Evolutionary conservation across 1,284 basidiomycete genomes (phyloP).

Genomic region (Ustilago hordei): DNA sequence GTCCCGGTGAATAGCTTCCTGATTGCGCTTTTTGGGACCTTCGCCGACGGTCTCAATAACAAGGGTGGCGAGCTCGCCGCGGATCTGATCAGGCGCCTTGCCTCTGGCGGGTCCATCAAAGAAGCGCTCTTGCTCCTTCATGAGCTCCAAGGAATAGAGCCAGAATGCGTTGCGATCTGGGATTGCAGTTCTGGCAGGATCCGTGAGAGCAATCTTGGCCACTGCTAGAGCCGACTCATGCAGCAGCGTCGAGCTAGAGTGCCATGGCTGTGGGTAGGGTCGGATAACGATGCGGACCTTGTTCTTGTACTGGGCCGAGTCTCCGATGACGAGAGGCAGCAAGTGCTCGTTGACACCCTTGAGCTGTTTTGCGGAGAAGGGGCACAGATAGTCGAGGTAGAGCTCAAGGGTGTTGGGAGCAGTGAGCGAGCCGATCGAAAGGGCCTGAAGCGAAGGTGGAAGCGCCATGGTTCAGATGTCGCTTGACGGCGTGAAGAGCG

Average conservation of each 20-base stretch:
- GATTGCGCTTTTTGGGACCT: conserved; percentile 66
- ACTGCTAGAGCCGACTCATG: conserved; percentile 84
- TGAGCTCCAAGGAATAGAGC: conserved; percentile 74
- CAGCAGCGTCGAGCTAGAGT: conserved; percentile 75
- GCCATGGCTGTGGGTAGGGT: conserved; percentile 79
- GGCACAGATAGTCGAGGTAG: conserved; percentile 73
- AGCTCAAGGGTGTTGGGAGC: conserved; percentile 87
- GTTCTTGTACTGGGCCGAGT: conserved; percentile 74
- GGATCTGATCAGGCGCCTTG: conserved; percentile 79
- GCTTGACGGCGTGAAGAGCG: not conserved
- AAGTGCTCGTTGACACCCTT: conserved; percentile 69
- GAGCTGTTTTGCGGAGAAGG: conserved; percentile 74
- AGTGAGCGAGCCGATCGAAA: conserved; percentile 77
- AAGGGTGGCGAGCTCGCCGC: conserved; percentile 77
- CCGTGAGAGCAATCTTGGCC: conserved; percentile 73
- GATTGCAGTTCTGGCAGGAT: conserved; percentile 23
- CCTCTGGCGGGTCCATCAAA: conserved; percentile 82
- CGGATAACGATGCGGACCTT: conserved; percentile 84
- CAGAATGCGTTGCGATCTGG: conserved; percentile 56
- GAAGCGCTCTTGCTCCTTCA: conserved; percentile 80
- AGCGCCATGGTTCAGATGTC: conserved; percentile 77
- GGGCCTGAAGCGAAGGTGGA: conserved; percentile 80
- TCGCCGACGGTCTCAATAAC: conserved; percentile 74
- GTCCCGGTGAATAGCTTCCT: conserved; percentile 70
- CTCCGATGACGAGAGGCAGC: conserved; percentile 65